Evolutionary conservation across 2,329 filamentous ascomycete species (phyloP).

Genomic region (Fusarium circinatum): DNA sequence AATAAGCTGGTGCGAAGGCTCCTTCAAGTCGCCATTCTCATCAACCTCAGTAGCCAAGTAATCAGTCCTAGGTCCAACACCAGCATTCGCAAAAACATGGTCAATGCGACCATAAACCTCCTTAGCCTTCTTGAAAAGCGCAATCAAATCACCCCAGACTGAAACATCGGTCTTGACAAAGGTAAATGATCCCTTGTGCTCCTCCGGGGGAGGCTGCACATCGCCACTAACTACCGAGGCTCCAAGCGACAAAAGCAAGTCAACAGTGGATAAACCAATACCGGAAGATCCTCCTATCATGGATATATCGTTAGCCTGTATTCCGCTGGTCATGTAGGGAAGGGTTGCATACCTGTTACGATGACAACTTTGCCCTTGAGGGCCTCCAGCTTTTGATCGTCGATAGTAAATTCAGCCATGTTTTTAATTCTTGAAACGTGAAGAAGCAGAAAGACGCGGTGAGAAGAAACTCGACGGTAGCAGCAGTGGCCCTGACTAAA

Average conservation of each 20-base stretch:
- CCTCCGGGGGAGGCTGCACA: conserved; percentile 53
- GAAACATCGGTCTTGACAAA: conserved; percentile 59
- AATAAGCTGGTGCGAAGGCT: conserved; percentile 55
- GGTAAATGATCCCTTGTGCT: conserved; percentile 41
- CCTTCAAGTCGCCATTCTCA: conserved; percentile 58
- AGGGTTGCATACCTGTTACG: conserved; percentile 53
- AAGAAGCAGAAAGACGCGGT: not conserved
- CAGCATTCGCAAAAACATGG: conserved; percentile 77
- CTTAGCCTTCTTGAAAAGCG: conserved; percentile 62
- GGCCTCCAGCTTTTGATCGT: conserved; percentile 53
- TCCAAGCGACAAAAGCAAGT: conserved; percentile 61
- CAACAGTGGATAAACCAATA: conserved; percentile 67
- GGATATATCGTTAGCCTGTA: not conserved
- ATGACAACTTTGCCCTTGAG: conserved; percentile 63
- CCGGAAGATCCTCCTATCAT: conserved; percentile 65
- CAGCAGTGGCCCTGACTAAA: not conserved
- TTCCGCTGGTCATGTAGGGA: not conserved
- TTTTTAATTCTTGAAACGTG: not conserved
- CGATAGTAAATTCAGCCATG: conserved; percentile 59
- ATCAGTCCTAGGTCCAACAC: conserved; percentile 58
- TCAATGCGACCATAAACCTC: conserved; percentile 78
- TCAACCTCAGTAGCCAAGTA: conserved; percentile 61
- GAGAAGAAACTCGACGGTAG: not conserved
- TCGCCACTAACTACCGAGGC: conserved; percentile 67
- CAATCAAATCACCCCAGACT: conserved; percentile 59